A percentile compares a stretch with the other conserved stretches of the same genome.
These are phyloP conservation scores for Gremmenia infestans DNA, from an alignment of 2,329 filamentous ascomycete species.

Conservation along the genomic window DNA sequence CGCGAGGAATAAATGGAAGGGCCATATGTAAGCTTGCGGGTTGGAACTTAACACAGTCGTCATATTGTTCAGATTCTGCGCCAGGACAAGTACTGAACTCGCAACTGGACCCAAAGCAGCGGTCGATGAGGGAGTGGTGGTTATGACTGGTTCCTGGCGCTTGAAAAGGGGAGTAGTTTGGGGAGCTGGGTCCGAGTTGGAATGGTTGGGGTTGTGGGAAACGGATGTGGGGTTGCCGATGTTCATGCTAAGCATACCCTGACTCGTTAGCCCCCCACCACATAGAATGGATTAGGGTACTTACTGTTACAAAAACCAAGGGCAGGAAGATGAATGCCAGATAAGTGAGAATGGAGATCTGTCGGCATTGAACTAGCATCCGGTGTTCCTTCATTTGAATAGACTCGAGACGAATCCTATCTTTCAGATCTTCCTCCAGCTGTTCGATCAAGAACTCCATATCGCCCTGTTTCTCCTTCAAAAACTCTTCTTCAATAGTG, in stretches of 20 bases:
- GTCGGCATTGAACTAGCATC: conserved; percentile 7
- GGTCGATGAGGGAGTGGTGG: neutral
- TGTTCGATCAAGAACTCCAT: conserved; percentile 10
- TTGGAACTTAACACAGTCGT: neutral
- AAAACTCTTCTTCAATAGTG: conserved; percentile 2
- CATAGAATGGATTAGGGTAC: neutral
- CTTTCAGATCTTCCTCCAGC: conserved; percentile 8
- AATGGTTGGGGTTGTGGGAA: neutral
- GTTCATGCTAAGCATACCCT: conserved; percentile 13
- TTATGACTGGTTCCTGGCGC: neutral
- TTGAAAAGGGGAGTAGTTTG: neutral
- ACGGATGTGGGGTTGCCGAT: neutral
- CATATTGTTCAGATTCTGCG: neutral
- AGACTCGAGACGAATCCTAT: conserved; percentile 2
- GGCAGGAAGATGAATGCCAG: conserved; percentile 7
- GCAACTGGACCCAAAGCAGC: neutral
- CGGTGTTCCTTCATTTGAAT: conserved; percentile 13
- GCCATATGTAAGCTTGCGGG: neutral
- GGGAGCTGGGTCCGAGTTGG: neutral
- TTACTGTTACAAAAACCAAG: conserved; percentile 8
- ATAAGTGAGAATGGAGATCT: conserved; percentile 7
- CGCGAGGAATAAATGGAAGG: neutral
- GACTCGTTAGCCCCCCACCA: neutral
- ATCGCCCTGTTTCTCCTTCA: conserved; percentile 11
- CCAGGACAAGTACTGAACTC: neutral